Conservation (phyloP, 2,329 filamentous ascomycete species). For the Colletotrichum scovillei region DNA sequence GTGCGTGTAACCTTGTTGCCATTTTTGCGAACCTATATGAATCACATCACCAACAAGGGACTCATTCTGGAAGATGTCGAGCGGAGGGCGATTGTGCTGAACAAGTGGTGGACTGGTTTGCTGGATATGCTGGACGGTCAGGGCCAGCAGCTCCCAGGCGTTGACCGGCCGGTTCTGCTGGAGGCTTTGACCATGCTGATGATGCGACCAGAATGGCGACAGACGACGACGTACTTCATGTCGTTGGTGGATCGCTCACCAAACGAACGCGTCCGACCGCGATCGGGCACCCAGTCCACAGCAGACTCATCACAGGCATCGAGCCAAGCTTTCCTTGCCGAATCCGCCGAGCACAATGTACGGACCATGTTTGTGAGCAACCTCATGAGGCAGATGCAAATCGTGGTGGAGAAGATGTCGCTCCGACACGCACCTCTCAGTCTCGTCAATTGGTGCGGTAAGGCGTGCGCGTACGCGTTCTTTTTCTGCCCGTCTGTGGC, state of each 20-base stretch:
- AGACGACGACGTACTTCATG: constrained; percentile 75
- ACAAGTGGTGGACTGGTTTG: constrained; percentile 90
- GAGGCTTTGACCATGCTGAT: constrained; percentile 85
- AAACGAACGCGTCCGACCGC: constrained; percentile 56
- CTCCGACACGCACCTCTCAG: constrained; percentile 74
- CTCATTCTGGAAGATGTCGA: constrained; percentile 87
- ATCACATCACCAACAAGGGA: constrained; percentile 71
- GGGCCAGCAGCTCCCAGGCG: constrained; percentile 76
- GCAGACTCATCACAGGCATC: constrained; percentile 75
- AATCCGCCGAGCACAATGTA: constrained; percentile 88
- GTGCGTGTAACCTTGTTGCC: constrained; percentile 79
- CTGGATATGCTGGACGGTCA: constrained; percentile 84
- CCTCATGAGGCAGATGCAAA: constrained; percentile 82
- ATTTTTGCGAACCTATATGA: constrained; percentile 78
- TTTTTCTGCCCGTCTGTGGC: constrained; percentile 91
- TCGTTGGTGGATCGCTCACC: constrained; percentile 68
- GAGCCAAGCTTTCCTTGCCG: constrained; percentile 65
- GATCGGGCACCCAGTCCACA: constrained; percentile 58
- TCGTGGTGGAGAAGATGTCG: constrained; percentile 91
- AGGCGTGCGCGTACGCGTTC: constrained; percentile 92
- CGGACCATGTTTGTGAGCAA: constrained; percentile 88
- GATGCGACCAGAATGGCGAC: constrained; percentile 89
- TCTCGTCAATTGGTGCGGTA: constrained; percentile 87
- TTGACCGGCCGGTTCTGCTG: constrained; percentile 84
- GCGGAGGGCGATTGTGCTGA: constrained; percentile 80